Evolutionary conservation across 2,329 filamentous ascomycete species (phyloP).

Genomic region (Trichoderma arundinaceum): DNA sequence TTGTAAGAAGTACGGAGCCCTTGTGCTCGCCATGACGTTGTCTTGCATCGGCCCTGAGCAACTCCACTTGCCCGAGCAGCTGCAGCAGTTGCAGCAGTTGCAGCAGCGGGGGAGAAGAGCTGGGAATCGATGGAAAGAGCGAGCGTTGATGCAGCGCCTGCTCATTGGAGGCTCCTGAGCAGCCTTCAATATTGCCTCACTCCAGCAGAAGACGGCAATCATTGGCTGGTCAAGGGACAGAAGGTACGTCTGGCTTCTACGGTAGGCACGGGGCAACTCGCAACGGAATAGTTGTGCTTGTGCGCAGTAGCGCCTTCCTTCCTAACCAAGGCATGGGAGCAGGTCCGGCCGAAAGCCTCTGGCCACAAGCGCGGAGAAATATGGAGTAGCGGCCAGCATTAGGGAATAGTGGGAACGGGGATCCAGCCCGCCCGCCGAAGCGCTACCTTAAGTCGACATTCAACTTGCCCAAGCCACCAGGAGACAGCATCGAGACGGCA

Average conservation of each 20-base stretch:
- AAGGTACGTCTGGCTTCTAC: not conserved
- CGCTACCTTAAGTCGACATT: constrained; percentile 16
- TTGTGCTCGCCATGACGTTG: constrained; percentile 19
- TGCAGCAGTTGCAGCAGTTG: constrained; percentile 11
- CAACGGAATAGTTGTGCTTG: too few relatives aligned
- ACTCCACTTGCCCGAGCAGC: constrained; percentile 19
- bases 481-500: not conserved
- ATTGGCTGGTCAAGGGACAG: not conserved
- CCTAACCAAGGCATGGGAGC: not conserved
- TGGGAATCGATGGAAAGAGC: not conserved
- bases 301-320: not conserved
- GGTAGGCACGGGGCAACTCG: not conserved
- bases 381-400: not conserved
- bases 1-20: too few relatives aligned
- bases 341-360: constrained; percentile 1
- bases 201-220: not conserved
- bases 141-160: not conserved
- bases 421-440: constrained; percentile 6
- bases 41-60: constrained; percentile 23
- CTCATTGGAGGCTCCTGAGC: not conserved
- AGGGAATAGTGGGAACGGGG: constrained; percentile 4
- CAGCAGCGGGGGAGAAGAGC: constrained; percentile 1
- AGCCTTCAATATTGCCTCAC: not conserved
- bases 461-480: not conserved
- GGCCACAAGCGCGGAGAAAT: constrained; percentile 22